Base-by-base conservation (phyloP, 768 basidiomycete genomes). In the Mycena pura region DNA sequence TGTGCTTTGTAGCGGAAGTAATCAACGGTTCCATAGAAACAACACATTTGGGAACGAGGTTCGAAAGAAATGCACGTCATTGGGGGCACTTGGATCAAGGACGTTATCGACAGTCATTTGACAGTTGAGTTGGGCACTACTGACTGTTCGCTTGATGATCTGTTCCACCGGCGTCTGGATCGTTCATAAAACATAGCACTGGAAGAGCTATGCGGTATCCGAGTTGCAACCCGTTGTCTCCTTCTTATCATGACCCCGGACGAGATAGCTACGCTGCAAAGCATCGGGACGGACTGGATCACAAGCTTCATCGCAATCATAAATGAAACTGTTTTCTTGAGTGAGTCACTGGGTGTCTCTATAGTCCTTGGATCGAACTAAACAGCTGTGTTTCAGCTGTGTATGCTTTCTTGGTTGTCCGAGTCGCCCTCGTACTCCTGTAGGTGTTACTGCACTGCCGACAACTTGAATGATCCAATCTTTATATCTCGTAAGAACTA, bases 241-340 rank as follows among this genome's bases (percentile, higher is more conserved):
- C 17, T 17, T 36, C 17, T 36, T 9, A 36, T n/a, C n/a, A 62
- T 62, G 64, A 57, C 64, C 1, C 64, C 64, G 32, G 56, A 57
- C 3, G 64, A 65, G 32, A 17, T 36, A 9, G 21, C 40, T 5
- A 27, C 24, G 1, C 50, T 65, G 3, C 55, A 55, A n/a, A 32
- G 19, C 8, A 44, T 65, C 7, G 64, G 64, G 2, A 13, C 0
- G 6, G 64, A 57, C 39, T 10, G 11, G 32, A 38, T 57, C 0
- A 48, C 57, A 0, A 34, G 21, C 25, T 65, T 65, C 34, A 38
- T 57, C 1, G 53, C 64, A 5, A 65, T 65, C 29, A 34, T 44
- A 11, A 39, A 62, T 25, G 25, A 65, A 3, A 65, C 64, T 10
- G 13, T 62, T 17, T 17, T 28, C 2, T 25, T 65, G 13, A 62